A percentile compares a stretch with the other conserved stretches of the same genome.
Conservation (phyloP, 352 stramenopile genomes). For the Pilasporangium apinafurcum region DNA sequence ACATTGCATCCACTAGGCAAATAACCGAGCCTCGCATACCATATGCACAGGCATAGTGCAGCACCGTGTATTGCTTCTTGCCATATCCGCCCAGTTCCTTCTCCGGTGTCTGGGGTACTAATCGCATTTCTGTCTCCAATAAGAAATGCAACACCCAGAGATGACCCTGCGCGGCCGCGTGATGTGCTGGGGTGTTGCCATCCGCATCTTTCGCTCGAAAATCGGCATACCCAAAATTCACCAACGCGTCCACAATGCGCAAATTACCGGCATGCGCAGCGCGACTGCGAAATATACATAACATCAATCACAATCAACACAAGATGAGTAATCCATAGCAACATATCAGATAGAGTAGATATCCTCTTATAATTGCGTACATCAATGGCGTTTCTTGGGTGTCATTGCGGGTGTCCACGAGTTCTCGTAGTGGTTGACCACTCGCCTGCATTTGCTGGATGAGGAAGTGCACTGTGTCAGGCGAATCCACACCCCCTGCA, state of each 20-base stretch:
- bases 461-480: constrained; percentile 76
- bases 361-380: too few relatives aligned
- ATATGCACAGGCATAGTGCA: constrained; percentile 52
- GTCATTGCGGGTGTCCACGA: constrained; percentile 53
- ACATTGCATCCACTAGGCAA: too few relatives aligned
- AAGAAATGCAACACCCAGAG: constrained; percentile 75
- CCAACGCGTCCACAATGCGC: constrained; percentile 44
- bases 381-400: constrained; percentile 73
- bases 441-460: constrained; percentile 58
- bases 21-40: constrained; percentile 6
- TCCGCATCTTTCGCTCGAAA: constrained; percentile 40
- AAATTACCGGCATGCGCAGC: constrained; percentile 68
- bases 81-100: constrained; percentile 24
- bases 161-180: constrained; percentile 63
- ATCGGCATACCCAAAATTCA: constrained; percentile 43
- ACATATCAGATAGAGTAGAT: too few relatives aligned
- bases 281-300: constrained; percentile 21
- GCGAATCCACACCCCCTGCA: constrained; percentile 27
- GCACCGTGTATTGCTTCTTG: constrained; percentile 21
- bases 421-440: constrained; percentile 7
- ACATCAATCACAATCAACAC: constrained; percentile 1
- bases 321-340: too few relatives aligned
- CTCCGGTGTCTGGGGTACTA: background rate
- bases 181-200: constrained; percentile 63
- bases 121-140: constrained; percentile 33